phyloP scores from a whole-genome alignment of 192 early-diverging fungal species.

The Phlyctochytrium planicorne region DNA sequence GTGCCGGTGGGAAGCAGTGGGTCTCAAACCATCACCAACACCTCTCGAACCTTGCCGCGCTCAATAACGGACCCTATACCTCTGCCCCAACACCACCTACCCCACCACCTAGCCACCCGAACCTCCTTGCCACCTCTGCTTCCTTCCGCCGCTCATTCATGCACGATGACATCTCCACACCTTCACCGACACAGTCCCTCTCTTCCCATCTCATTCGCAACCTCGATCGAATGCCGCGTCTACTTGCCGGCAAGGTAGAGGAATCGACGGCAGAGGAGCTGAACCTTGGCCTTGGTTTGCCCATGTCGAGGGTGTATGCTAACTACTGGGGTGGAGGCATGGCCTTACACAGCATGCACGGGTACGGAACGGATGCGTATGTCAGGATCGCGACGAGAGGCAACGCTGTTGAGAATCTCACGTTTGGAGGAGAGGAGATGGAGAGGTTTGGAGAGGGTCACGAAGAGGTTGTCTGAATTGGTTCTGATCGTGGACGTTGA shows the following conservation, averaged over 20 bases:
- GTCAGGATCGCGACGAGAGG: constrained; percentile 62
- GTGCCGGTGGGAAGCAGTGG: neutral
- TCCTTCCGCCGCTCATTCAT: neutral
- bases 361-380: constrained; percentile 91
- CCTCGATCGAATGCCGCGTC: constrained; percentile 69
- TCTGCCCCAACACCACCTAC: too few relatives aligned
- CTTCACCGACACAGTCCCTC: too few relatives aligned
- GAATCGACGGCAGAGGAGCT: constrained; percentile 47
- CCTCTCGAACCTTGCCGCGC: neutral
- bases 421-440: too few relatives aligned
- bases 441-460: too few relatives aligned
- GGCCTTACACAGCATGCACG: constrained; percentile 76
- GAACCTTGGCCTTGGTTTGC: constrained; percentile 83
- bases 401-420: constrained; percentile 26
- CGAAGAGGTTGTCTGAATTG: too few relatives aligned
- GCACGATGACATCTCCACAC: too few relatives aligned
- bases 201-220: too few relatives aligned
- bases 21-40: too few relatives aligned
- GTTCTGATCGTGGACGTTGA: too few relatives aligned
- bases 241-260: constrained; percentile 72
- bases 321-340: constrained; percentile 95
- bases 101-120: neutral
- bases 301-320: constrained; percentile 87
- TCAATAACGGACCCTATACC: too few relatives aligned
- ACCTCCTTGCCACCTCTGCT: neutral